phyloP scores from a whole-genome alignment of 176 grass and related monocot genomes.

The Oryza longistaminata region DNA sequence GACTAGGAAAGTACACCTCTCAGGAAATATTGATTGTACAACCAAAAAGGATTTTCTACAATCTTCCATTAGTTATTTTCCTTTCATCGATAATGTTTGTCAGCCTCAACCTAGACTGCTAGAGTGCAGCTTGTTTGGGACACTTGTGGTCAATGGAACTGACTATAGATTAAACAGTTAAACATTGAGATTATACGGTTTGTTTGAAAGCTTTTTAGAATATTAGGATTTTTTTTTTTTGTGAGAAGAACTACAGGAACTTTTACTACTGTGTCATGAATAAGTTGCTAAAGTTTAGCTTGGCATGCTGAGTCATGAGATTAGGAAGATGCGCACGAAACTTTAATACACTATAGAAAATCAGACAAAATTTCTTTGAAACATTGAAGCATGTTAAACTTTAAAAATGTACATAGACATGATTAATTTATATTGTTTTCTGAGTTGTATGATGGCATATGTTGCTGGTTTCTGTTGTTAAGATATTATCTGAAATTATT shows the following conservation, averaged over 20 bases:
- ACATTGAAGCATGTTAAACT: constrained; percentile 10
- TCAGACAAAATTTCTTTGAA: background rate
- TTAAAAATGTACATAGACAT: background rate
- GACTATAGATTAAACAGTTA: constrained; percentile 2
- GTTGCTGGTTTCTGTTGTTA: constrained; percentile 9
- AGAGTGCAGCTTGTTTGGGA: background rate
- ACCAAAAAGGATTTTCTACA: background rate
- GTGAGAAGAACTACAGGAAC: too few relatives aligned
- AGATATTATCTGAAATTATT: constrained; percentile 3
- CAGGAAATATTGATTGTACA: background rate
- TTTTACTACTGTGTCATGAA: background rate
- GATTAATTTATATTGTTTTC: background rate
- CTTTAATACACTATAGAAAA: background rate
- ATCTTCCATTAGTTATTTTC: background rate
- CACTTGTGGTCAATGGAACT: constrained; percentile 8
- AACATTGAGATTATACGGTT: background rate
- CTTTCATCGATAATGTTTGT: background rate
- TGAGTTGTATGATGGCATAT: constrained; percentile 3
- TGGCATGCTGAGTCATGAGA: constrained; percentile 12
- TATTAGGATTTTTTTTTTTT: background rate
- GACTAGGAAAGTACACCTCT: background rate
- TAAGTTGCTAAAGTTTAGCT: background rate
- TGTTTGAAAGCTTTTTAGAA: background rate
- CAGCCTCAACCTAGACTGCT: background rate
- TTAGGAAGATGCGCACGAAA: constrained; percentile 6